Conservation (phyloP, 805 yeast genomes). For the Candida boleticola region DNA sequence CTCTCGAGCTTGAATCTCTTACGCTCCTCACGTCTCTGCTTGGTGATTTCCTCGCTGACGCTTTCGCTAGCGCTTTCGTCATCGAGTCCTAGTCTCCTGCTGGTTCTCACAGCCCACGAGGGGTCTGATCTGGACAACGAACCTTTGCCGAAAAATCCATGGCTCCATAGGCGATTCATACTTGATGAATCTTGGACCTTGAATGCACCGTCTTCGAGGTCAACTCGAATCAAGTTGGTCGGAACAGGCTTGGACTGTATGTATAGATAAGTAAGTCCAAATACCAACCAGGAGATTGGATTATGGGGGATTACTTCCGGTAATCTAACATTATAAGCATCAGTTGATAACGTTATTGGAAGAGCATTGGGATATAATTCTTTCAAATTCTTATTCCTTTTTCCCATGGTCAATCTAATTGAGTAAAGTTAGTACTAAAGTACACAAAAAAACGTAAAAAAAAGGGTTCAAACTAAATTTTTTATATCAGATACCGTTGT, state of each 20-base stretch:
- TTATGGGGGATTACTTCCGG: constrained; percentile 62
- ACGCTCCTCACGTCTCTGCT: constrained; percentile 67
- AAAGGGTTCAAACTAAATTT: not conserved
- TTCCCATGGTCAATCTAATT: constrained; percentile 24
- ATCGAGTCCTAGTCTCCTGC: constrained; percentile 48
- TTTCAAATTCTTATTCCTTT: constrained; percentile 30
- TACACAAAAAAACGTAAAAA: not conserved
- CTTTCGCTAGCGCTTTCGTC: constrained; percentile 17
- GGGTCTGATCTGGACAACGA: constrained; percentile 88
- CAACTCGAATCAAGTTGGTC: constrained; percentile 18
- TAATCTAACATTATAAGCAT: constrained; percentile 33
- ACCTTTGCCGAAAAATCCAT: constrained; percentile 95
- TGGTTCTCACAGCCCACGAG: constrained; percentile 75
- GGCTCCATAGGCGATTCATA: constrained; percentile 66
- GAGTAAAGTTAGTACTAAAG: constrained; percentile 15
- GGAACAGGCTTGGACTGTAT: constrained; percentile 25
- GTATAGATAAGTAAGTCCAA: constrained; percentile 32
- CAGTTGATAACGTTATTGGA: constrained; percentile 48
- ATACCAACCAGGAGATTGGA: constrained; percentile 62
- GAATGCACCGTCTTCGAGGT: constrained; percentile 29
- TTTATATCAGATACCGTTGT: constrained; percentile 89
- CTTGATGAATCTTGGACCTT: constrained; percentile 42
- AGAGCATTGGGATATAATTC: constrained; percentile 47
- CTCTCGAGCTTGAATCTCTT: constrained; percentile 69
- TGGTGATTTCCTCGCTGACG: constrained; percentile 76